These are phyloP conservation scores for Raphanus raphanistrum DNA, from an alignment of 345 rosid species.

Conservation along the genomic window DNA sequence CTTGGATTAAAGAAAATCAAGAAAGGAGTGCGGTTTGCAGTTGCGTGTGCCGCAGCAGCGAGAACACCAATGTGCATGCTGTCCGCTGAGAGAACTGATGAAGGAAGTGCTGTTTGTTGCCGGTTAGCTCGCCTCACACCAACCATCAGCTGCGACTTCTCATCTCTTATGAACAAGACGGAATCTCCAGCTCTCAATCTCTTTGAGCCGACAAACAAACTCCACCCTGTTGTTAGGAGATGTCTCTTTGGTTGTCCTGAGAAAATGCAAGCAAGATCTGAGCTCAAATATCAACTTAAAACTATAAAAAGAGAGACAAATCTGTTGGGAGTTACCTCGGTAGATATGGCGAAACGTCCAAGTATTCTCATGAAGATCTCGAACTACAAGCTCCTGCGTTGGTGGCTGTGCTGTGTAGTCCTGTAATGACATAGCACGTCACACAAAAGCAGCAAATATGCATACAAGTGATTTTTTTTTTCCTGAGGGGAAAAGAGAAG, in stretches of 20 bases:
- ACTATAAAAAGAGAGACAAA: background rate
- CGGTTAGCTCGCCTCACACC: conserved; percentile 94
- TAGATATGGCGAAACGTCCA: conserved; percentile 99
- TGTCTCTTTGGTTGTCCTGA: conserved; percentile 98
- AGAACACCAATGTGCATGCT: conserved; percentile 99
- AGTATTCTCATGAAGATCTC: conserved; percentile 88
- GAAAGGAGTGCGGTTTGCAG: conserved; percentile 78
- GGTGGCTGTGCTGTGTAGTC: conserved; percentile 96
- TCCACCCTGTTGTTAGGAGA: conserved; percentile 98
- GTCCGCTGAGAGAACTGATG: conserved; percentile 95
- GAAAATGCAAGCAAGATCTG: conserved; percentile 27
- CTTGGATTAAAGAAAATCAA: conserved; percentile 96
- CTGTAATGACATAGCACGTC: conserved; percentile 38
- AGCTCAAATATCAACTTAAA: conserved; percentile 17
- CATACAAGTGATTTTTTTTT: background rate
- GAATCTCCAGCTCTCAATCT: conserved; percentile 97
- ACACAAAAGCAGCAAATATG: background rate
- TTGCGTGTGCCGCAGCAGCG: conserved; percentile 99
- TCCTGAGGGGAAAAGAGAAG: background rate
- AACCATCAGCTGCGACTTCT: conserved; percentile 90
- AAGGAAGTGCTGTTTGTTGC: conserved; percentile 83
- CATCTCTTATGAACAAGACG: conserved; percentile 89
- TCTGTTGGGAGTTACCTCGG: conserved; percentile 48
- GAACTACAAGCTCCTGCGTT: conserved; percentile 89
- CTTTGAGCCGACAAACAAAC: conserved; percentile 92